Percentiles rank a stretch among this genome's conserved stretches.
Evolutionary conservation across 768 basidiomycete genomes (phyloP).

Genomic region (Podaxis sp.): DNA sequence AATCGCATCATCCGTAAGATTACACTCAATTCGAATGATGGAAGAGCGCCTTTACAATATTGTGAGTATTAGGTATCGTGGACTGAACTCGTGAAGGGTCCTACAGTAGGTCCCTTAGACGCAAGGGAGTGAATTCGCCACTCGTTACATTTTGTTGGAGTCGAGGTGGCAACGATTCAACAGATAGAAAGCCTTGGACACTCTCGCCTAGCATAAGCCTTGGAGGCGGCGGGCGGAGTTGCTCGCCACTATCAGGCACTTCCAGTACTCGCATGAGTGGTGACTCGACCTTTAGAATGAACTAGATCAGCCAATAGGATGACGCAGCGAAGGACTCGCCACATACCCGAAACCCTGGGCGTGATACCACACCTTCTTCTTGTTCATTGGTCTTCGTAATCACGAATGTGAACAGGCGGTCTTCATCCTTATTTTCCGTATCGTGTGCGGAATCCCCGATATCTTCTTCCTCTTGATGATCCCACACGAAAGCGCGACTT

Average conservation of each 20-base stretch:
- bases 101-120: slow-evolving; percentile 1
- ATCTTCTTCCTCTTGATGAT: slow-evolving; percentile 21
- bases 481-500: slow-evolving; percentile 40
- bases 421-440: slow-evolving; percentile 40
- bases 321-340: too few relatives aligned
- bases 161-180: neutral
- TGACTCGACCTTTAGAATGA: neutral
- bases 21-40: neutral
- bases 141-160: neutral
- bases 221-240: neutral
- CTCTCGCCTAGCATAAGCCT: neutral
- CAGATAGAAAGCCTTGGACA: slow-evolving; percentile 1
- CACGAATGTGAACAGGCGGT: slow-evolving; percentile 48
- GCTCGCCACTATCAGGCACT: neutral
- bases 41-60: neutral
- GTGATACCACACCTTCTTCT: slow-evolving; percentile 41
- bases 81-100: neutral
- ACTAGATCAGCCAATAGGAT: too few relatives aligned
- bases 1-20: neutral
- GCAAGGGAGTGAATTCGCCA: neutral
- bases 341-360: slow-evolving; percentile 43
- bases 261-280: neutral
- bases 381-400: slow-evolving; percentile 52
- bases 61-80: too few relatives aligned
- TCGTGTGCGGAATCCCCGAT: slow-evolving; percentile 20